These are phyloP conservation scores for Jaapia argillacea DNA, from an alignment of 768 basidiomycete genomes.

Conservation along the genomic window DNA sequence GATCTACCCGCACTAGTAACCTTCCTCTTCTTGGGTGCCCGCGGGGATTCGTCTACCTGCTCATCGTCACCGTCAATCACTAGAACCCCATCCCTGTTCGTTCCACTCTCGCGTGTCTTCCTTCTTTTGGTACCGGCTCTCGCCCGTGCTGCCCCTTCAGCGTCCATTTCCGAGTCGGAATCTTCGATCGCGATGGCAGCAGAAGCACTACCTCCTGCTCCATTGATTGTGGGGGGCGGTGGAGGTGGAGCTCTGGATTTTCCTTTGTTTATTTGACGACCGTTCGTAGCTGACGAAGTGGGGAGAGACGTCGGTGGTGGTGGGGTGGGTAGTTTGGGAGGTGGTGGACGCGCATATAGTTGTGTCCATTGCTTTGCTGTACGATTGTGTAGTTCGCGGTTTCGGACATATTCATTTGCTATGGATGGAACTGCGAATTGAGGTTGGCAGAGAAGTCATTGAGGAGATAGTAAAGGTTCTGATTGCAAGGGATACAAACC, in stretches of 20 bases:
- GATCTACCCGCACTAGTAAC: too few relatives aligned
- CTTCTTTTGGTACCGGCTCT: too few relatives aligned
- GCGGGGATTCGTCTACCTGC: too few relatives aligned
- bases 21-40: too few relatives aligned
- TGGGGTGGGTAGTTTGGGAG: constrained; percentile 14
- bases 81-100: too few relatives aligned
- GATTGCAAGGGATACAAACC: too few relatives aligned
- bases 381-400: constrained; percentile 61
- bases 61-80: too few relatives aligned
- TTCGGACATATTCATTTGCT: constrained; percentile 56
- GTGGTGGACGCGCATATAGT: constrained; percentile 48
- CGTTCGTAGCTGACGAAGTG: background rate
- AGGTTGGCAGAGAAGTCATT: background rate
- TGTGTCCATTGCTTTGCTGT: constrained; percentile 76
- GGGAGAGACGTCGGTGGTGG: constrained; percentile 8
- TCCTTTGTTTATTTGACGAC: background rate
- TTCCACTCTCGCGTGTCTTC: too few relatives aligned
- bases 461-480: background rate
- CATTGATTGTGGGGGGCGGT: constrained; percentile 1
- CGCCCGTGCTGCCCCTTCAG: too few relatives aligned
- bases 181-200: constrained; percentile 15
- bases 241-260: constrained; percentile 1
- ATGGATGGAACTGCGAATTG: constrained; percentile 49
- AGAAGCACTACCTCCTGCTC: background rate
- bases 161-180: constrained; percentile 17